Evolutionary conservation across 2,329 filamentous ascomycete genomes (phyloP).

Genomic region (Aureobasidium sp.): DNA sequence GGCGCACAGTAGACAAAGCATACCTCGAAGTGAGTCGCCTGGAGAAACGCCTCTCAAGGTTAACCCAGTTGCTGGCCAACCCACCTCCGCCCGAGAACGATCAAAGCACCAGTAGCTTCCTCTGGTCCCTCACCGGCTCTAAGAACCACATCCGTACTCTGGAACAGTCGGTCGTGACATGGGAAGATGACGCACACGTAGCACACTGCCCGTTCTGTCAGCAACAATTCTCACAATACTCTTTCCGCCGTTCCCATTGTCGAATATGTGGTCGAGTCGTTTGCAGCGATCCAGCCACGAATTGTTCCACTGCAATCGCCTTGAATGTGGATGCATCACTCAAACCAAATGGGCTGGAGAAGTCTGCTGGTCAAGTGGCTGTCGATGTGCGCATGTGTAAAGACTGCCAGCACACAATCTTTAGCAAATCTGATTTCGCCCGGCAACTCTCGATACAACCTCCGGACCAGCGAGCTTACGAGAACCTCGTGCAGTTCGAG

Average conservation of each 20-base stretch:
- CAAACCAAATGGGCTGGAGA: slow-evolving; percentile 28
- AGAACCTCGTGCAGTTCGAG: slow-evolving; percentile 78
- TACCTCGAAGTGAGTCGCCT: slow-evolving; percentile 81
- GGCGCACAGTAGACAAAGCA: slow-evolving; percentile 71
- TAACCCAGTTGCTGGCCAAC: slow-evolving; percentile 75
- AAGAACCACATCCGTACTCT: slow-evolving; percentile 64
- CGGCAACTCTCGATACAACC: slow-evolving; percentile 59
- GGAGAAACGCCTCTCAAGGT: slow-evolving; percentile 83
- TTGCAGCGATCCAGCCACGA: slow-evolving; percentile 77
- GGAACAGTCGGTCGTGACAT: slow-evolving; percentile 87
- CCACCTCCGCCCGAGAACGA: slow-evolving; percentile 56
- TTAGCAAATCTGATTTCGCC: slow-evolving; percentile 68
- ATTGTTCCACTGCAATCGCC: slow-evolving; percentile 75
- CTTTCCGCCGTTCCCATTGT: slow-evolving; percentile 89
- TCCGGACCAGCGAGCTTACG: slow-evolving; percentile 70
- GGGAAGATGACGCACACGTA: slow-evolving; percentile 85
- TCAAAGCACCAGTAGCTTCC: slow-evolving; percentile 38
- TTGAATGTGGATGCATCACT: slow-evolving; percentile 58
- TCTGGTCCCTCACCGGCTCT: slow-evolving; percentile 46
- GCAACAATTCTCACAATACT: slow-evolving; percentile 89
- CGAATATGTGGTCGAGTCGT: slow-evolving; percentile 88
- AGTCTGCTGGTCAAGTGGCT: slow-evolving; percentile 47
- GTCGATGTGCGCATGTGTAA: slow-evolving; percentile 87
- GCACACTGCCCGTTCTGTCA: slow-evolving; percentile 84
- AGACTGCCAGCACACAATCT: slow-evolving; percentile 68